These are phyloP conservation scores for Colletotrichum neosansevieriae DNA, from an alignment of 2,329 filamentous ascomycete genomes.

Conservation along the genomic window DNA sequence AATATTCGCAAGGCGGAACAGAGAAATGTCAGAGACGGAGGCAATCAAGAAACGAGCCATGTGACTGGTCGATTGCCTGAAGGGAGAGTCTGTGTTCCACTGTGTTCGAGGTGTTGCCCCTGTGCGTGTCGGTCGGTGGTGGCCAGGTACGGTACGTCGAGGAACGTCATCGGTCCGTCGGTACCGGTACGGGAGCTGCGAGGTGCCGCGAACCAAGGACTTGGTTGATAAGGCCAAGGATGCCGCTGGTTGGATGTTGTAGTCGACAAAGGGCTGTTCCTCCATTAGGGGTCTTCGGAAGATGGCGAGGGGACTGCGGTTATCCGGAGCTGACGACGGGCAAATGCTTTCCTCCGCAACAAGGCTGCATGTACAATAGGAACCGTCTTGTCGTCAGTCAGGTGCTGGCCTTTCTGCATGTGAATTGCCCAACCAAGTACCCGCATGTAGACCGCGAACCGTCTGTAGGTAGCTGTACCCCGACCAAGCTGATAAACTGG, in stretches of 20 bases:
- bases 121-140: slow-evolving; percentile 1
- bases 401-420: background rate
- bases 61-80: slow-evolving; percentile 23
- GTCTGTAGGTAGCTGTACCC: slow-evolving; percentile 5
- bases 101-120: slow-evolving; percentile 5
- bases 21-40: slow-evolving; percentile 18
- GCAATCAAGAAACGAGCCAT: slow-evolving; percentile 14
- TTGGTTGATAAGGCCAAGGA: slow-evolving; percentile 36
- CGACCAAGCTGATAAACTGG: slow-evolving; percentile 1
- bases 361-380: slow-evolving; percentile 30
- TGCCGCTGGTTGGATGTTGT: slow-evolving; percentile 3
- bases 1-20: slow-evolving; percentile 8
- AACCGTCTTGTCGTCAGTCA: background rate
- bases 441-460: background rate
- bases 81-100: slow-evolving; percentile 11
- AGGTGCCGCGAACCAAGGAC: slow-evolving; percentile 28
- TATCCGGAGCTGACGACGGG: slow-evolving; percentile 33
- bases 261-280: slow-evolving; percentile 20
- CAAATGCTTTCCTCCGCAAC: slow-evolving; percentile 24
- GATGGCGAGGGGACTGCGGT: slow-evolving; percentile 24
- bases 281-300: slow-evolving; percentile 33
- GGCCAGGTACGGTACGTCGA: background rate
- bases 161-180: background rate
- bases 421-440: background rate
- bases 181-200: slow-evolving; percentile 7